These are phyloP conservation scores for Larix kaempferi DNA, from an alignment of 75 land plant species.

Conservation along the genomic window DNA sequence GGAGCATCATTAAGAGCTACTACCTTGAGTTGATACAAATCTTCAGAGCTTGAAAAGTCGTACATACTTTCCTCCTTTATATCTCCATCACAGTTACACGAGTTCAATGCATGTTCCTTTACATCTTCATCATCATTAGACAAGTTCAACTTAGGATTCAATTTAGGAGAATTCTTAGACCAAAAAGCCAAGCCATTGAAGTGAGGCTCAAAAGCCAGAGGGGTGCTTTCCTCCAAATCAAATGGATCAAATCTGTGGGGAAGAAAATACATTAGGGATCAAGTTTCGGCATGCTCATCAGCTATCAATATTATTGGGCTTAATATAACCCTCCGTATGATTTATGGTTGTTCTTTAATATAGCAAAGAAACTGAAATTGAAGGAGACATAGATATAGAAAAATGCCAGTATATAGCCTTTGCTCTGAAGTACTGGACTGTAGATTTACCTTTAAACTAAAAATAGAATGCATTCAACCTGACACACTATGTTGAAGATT, in stretches of 20 bases:
- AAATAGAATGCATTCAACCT: no score
- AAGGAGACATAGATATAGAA: no score
- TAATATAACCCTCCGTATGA: no score
- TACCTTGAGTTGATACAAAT: constrained; percentile 6
- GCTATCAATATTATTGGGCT: constrained; percentile 64
- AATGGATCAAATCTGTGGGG: constrained; percentile 93
- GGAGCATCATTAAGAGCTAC: constrained; percentile 86
- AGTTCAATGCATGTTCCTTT: constrained; percentile 1
- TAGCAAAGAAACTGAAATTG: no score
- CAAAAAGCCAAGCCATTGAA: constrained; percentile 22
- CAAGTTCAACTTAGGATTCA: neutral
- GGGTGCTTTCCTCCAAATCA: constrained; percentile 61
- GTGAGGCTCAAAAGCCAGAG: constrained; percentile 69
- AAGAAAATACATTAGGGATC: constrained; percentile 39
- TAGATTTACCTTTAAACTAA: no score
- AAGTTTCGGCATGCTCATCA: constrained; percentile 15
- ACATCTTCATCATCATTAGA: neutral
- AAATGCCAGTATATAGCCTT: no score
- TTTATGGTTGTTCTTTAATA: no score
- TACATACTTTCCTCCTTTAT: constrained; percentile 4
- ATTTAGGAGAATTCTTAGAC: neutral
- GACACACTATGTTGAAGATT: no score
- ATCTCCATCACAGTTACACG: neutral
- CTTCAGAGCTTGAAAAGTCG: neutral
- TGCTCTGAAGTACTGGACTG: no score